phyloP scores from a whole-genome alignment of 2,329 filamentous ascomycete species.

The Alternaria solani region DNA sequence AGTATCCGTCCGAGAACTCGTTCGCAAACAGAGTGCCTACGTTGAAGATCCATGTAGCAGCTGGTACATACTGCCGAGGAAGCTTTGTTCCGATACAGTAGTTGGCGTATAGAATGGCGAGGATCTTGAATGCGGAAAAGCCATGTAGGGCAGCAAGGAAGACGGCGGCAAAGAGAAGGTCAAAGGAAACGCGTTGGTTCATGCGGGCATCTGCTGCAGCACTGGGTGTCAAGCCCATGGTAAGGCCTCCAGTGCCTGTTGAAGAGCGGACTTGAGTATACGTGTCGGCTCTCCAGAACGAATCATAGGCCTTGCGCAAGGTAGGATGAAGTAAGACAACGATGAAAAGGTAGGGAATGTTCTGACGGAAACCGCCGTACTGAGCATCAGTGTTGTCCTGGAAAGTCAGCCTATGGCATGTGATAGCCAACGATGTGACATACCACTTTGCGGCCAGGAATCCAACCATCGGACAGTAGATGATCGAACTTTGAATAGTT shows the following conservation, averaged over 20 bases:
- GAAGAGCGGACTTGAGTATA: conserved; percentile 54
- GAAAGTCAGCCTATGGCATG: conserved; percentile 9
- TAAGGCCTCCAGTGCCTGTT: conserved; percentile 42
- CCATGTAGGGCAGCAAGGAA: conserved; percentile 85
- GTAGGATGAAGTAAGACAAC: conserved; percentile 82
- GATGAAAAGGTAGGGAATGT: conserved; percentile 80
- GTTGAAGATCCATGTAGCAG: conserved; percentile 89
- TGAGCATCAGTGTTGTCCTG: conserved; percentile 90
- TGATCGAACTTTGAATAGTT: conserved; percentile 78
- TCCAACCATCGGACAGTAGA: conserved; percentile 83
- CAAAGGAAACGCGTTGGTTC: conserved; percentile 79
- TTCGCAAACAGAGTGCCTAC: conserved; percentile 87
- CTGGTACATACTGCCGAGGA: conserved; percentile 74
- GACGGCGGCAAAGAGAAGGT: conserved; percentile 79
- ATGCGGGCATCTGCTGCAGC: conserved; percentile 62
- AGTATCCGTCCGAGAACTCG: conserved; percentile 82
- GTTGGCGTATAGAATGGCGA: conserved; percentile 81
- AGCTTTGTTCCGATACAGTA: conserved; percentile 78
- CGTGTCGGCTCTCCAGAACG: conserved; percentile 54
- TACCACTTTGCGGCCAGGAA: conserved; percentile 88
- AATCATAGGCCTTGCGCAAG: conserved; percentile 75
- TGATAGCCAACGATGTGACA: conserved; percentile 20
- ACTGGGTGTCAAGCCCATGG: conserved; percentile 54
- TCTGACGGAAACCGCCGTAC: conserved; percentile 83
- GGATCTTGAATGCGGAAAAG: conserved; percentile 81